Base-by-base conservation (phyloP, 306 rosid species). In the Pyrus pyrifolia region DNA sequence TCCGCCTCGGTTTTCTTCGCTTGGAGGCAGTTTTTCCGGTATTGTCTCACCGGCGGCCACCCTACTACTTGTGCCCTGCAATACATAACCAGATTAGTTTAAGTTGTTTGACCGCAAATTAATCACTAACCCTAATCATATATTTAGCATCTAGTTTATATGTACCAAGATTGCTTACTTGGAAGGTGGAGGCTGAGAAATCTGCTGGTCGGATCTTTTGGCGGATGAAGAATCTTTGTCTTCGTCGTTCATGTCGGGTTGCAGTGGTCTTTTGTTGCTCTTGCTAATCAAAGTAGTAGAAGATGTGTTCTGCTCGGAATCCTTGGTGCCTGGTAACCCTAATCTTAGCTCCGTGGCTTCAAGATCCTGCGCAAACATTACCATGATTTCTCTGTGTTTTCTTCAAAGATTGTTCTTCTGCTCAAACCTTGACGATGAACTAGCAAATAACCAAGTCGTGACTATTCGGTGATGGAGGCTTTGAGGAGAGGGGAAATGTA, bases 281-380 rank as follows among this genome's bases (percentile, higher is more conserved):
- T 17, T 77, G 53, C 57, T 49, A 40, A 33, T 46, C 25, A 21
- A 8, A 38, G 38, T 13, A 27, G 14, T 30, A 11, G 81, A 31
- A 59, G 63, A 45, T 49, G 75, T 68, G 19, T 45, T 64, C 63
- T 71, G 78, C 67, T 61, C 52, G 19, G 77, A 67, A 27, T 69
- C 71, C 12, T 77, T 61, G 44, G 63, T 75, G 27, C 78, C 87
- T 3, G 81, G 89, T 2, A 83, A 68, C 17, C 89, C 89, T 53
- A 86, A 42, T 46, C 83, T 69, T 5, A 83, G 91, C 91, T 85
- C 89, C 9, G 89, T 88, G 10, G 89, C 91, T 42, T 85, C 89
- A 58, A 87, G 71, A 71, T 79, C 80, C 42, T 70, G 81, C 29
- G 64, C 77, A 55, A 38, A 53, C 67, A 61, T 61, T 61, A 38